Base-by-base conservation (phyloP, 441 rosid genomes). In the Mallotus japonicus region DNA sequence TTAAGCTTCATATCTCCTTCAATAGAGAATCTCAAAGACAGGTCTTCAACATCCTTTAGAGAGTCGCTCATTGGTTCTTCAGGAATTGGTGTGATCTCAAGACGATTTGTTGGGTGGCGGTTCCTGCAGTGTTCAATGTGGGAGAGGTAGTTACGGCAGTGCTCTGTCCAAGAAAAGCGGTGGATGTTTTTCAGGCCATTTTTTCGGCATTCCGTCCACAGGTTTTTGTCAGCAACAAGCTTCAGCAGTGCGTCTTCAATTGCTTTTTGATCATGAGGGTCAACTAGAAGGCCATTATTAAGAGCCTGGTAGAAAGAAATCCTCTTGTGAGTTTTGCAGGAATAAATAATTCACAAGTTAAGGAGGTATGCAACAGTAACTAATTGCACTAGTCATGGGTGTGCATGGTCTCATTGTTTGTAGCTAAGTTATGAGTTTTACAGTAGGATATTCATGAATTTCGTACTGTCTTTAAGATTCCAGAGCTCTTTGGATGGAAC, bases 41-140 rank as follows among this genome's bases (percentile, higher is more conserved):
- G 82, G 81, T 93, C 95, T 72, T 88, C 95, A 3, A 88, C 90
- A 62, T 87, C 98, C 71, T 78, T 87, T 49, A 93, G 79, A 61
- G 98, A 93, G 78, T 93, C 95, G 66, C 97, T 91, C 93, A 87
- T 83, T 34, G 92, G 93, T 77, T 93, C 98, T 84, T 91, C 90
- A 55, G 89, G 95, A 78, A 79, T 76, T 74, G 85, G 83, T 83
- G 84, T 80, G 73, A 89, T 89, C 77, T 87, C 85, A 50, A 89
- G 89, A 72, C 80, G 89, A 51, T 81, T 77, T 22, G 89, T 89
- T 54, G 92, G 92, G 80, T 93, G 90, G 79, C 90, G 92, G 76
- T 81, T 89, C 78, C 92, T 86, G 81, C 90, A 89, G 83, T 87
- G 88, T 78, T 90, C 95, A 20, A 93, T 85, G 53, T 85, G 95